Percentiles rank a stretch among this genome's conserved stretches.
Conservation (phyloP, 495 filamentous ascomycete species). For the Hypoxylon lienhwacheense region DNA sequence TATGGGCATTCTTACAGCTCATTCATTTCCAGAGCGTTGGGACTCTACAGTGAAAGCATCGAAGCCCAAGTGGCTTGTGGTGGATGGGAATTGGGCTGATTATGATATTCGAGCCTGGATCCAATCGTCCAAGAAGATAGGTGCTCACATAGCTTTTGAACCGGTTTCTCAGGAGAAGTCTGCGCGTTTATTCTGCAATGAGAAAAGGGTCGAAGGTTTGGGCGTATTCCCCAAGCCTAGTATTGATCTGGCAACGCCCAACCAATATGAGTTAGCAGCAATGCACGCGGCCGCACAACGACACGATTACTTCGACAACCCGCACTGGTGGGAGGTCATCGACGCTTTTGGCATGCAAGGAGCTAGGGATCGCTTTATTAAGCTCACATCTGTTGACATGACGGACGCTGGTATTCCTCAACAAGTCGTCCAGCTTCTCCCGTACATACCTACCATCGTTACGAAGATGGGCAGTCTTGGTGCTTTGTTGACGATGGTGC, state of each 20-base stretch:
- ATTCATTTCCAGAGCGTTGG: conserved; percentile 57
- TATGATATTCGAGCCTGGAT: conserved; percentile 65
- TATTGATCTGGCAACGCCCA: conserved; percentile 77
- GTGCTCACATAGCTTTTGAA: conserved; percentile 74
- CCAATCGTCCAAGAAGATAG: conserved; percentile 52
- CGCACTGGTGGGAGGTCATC: conserved; percentile 77
- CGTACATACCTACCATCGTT: conserved; percentile 77
- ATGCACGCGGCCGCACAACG: conserved; percentile 70
- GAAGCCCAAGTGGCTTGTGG: conserved; percentile 70
- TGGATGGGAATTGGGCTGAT: conserved; percentile 82
- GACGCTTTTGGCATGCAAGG: conserved; percentile 71
- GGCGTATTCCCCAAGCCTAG: conserved; percentile 61
- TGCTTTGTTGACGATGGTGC: conserved; percentile 73
- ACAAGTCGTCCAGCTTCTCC: conserved; percentile 80
- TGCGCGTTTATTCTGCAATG: conserved; percentile 61
- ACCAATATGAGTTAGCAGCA: conserved; percentile 74
- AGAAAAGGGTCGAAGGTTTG: conserved; percentile 38
- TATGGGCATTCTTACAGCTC: conserved; percentile 77
- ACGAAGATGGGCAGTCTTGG: conserved; percentile 81
- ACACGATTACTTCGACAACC: conserved; percentile 64
- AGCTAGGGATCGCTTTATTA: conserved; percentile 63
- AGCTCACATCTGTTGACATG: conserved; percentile 59
- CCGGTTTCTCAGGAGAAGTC: conserved; percentile 87
- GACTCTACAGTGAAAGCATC: conserved; percentile 56
- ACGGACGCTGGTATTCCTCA: conserved; percentile 83